Evolutionary conservation across 2,329 filamentous ascomycete genomes (phyloP), one percentile per base, ranked within the genome.

Genomic region (Alternaria infectoria): DNA sequence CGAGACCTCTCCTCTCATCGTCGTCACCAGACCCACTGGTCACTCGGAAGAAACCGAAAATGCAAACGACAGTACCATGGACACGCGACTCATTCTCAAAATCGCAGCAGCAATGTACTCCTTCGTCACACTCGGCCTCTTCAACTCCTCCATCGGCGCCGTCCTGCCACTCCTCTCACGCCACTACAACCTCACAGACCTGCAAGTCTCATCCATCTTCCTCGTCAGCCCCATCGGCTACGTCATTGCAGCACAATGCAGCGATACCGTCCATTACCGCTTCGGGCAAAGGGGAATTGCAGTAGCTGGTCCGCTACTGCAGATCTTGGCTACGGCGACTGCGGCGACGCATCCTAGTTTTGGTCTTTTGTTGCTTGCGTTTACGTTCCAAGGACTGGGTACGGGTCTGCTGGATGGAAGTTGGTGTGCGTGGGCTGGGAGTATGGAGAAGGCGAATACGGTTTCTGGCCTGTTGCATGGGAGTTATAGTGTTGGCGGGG

Each of bases 81-180:
- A 61, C 1, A 8, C 9, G 7, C 43, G 40, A 6, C 59, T 69
- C 8, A 11, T 52, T 1, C 54, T 80, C 65, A 83, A 84, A 10
- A 79, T 87, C 1, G 77, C 81, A 2, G 83, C 87, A 0, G 84
- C 86, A 0, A 89, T 89, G 75, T 88, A 83, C 80, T 84, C 83
- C 7, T 87, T 90, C 63, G 70, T 87, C 6, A 83, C 87, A 2
- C 85, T 87, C 74, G 88, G 88, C 0, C 71, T 72, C 7, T 73
- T 73, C 65, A 70, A 57, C 28, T 73, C 68, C 21, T 66, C 68
- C 9, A 62, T 72, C 7, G 82, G 79, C 40, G 78, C 78, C 6
- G 69, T 79, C 49, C 76, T 82, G 0, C 77, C 76, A 0, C 72
- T 79, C 3, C 74, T 83, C 5, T 78, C 81, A 25, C 58, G 60